Percentiles rank a stretch among this genome's conserved stretches.
These are phyloP conservation scores for Anacardium occidentale DNA, from an alignment of 345 rosid species.

Conservation along the genomic window DNA sequence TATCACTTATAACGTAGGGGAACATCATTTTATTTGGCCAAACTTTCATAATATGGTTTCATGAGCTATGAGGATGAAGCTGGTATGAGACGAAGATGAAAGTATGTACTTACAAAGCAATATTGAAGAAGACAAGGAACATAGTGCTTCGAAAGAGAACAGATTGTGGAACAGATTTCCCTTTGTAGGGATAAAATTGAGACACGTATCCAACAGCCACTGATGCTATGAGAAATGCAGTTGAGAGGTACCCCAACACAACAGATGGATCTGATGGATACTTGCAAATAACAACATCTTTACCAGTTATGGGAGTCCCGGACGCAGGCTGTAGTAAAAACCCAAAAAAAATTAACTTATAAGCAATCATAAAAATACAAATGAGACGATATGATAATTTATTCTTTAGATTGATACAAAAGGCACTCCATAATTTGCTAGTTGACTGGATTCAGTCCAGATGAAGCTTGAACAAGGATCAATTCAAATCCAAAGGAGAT, in stretches of 20 bases:
- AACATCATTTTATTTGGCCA: too few relatives aligned
- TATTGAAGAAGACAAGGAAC: constrained; percentile 66
- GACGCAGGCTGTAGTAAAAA: constrained; percentile 50
- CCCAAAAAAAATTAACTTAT: neutral
- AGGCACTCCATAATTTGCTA: neutral
- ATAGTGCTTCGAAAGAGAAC: constrained; percentile 58
- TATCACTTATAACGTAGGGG: neutral
- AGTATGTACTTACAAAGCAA: constrained; percentile 55
- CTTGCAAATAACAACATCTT: constrained; percentile 70
- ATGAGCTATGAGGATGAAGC: neutral
- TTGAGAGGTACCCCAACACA: constrained; percentile 61
- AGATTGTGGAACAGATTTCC: constrained; percentile 66
- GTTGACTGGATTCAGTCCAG: too few relatives aligned
- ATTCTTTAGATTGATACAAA: neutral
- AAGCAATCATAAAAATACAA: neutral
- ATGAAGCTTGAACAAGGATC: too few relatives aligned
- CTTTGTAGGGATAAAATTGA: constrained; percentile 72
- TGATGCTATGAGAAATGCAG: constrained; percentile 52
- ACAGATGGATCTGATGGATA: constrained; percentile 79
- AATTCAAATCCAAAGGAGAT: too few relatives aligned
- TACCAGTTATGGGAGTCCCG: constrained; percentile 61
- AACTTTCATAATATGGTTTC: neutral
- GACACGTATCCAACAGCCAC: constrained; percentile 56
- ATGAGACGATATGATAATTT: too few relatives aligned
- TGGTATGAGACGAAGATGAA: neutral